Conservation (phyloP, 2,329 filamentous ascomycete genomes). For the Aspergillus fischeri region DNA sequence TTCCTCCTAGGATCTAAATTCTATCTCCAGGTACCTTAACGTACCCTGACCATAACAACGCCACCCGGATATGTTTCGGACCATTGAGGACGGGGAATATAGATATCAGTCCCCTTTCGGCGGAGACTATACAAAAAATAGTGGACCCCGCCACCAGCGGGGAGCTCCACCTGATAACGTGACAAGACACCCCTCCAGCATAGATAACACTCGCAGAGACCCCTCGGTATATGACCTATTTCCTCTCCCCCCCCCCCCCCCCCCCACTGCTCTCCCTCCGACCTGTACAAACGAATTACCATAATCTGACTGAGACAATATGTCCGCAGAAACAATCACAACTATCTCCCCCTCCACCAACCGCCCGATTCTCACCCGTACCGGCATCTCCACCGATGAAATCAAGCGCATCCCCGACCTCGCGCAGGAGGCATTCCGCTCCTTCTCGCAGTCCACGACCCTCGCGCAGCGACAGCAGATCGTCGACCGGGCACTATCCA, state of each 20-base stretch:
- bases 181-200: constrained; percentile 5
- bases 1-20: too few relatives aligned
- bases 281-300: neutral
- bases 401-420: constrained; percentile 66
- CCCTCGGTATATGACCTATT: neutral
- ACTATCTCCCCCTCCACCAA: constrained; percentile 92
- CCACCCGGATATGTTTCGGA: too few relatives aligned
- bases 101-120: too few relatives aligned
- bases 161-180: constrained; percentile 8
- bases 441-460: constrained; percentile 72
- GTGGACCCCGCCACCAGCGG: constrained; percentile 6
- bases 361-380: constrained; percentile 73
- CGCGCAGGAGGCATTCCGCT: constrained; percentile 70
- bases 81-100: too few relatives aligned
- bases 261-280: constrained; percentile 7
- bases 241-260: too few relatives aligned
- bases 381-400: constrained; percentile 67
- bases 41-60: too few relatives aligned
- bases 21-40: neutral
- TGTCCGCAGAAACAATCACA: constrained; percentile 57
- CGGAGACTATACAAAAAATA: neutral
- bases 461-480: constrained; percentile 74
- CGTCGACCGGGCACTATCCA: constrained; percentile 71
- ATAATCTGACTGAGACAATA: constrained; percentile 6
- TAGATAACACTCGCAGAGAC: neutral